Conservation (phyloP, 2,329 filamentous ascomycete species). For the Knoxdaviesia proteae region DNA sequence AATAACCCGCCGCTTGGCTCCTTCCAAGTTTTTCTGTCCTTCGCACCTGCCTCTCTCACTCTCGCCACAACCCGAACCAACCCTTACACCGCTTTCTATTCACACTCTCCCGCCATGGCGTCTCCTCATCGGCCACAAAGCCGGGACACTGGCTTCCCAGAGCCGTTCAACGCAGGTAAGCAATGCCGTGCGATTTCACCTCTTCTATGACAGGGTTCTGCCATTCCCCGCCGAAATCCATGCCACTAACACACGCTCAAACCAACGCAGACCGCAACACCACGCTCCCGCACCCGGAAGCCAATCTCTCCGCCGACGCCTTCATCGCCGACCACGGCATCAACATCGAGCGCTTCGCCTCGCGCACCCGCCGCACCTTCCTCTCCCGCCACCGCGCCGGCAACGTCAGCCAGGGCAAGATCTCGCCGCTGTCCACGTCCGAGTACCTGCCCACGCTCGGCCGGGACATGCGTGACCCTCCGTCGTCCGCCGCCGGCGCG, state of each 20-base stretch:
- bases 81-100: no score
- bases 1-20: no score
- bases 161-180: constrained; percentile 26
- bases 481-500: neutral
- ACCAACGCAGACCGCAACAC: constrained; percentile 28
- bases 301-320: constrained; percentile 33
- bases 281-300: constrained; percentile 39
- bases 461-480: no score
- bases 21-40: no score
- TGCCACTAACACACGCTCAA: neutral
- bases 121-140: neutral
- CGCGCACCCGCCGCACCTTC: constrained; percentile 24
- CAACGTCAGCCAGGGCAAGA: constrained; percentile 24
- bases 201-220: no score
- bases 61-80: no score
- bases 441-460: neutral
- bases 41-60: no score
- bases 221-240: no score
- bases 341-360: constrained; percentile 18
- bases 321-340: constrained; percentile 34
- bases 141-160: constrained; percentile 30
- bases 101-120: constrained; percentile 3
- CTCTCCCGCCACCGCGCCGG: constrained; percentile 18
- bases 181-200: constrained; percentile 1
- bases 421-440: constrained; percentile 14